Evolutionary conservation across 352 stramenopile genomes (phyloP).

Genomic region (Discostella stelligera): DNA sequence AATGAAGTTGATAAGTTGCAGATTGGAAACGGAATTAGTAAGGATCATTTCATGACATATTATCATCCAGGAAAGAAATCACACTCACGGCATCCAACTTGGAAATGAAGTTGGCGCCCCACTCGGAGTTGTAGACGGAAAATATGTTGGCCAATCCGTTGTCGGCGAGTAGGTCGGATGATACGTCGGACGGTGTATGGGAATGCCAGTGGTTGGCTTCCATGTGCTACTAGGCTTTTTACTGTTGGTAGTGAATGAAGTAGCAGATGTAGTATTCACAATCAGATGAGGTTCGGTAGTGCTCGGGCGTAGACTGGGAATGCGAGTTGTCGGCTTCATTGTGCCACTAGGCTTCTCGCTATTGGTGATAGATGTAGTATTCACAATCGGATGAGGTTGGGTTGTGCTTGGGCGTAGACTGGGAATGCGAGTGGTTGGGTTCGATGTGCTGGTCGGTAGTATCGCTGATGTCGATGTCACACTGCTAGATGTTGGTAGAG

Average conservation of each 20-base stretch:
- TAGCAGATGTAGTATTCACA: not conserved
- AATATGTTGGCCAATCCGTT: too few relatives aligned
- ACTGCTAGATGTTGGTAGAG: not conserved
- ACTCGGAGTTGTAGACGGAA: too few relatives aligned
- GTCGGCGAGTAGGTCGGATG: not conserved
- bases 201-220: not conserved
- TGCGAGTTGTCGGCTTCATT: not conserved
- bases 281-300: not conserved
- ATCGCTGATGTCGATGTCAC: not conserved
- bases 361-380: not conserved
- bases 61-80: too few relatives aligned
- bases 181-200: not conserved
- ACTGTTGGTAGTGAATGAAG: not conserved
- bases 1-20: too few relatives aligned
- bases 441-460: not conserved
- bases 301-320: not conserved
- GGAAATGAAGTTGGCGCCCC: too few relatives aligned
- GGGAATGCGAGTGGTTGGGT: not conserved
- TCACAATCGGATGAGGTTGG: not conserved
- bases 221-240: not conserved
- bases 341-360: not conserved
- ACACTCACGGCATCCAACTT: too few relatives aligned
- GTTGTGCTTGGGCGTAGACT: not conserved
- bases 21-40: too few relatives aligned
- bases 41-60: too few relatives aligned